Evolutionary conservation across 257 asterid genomes (phyloP).

Genomic region (Solanum lignicaule): DNA sequence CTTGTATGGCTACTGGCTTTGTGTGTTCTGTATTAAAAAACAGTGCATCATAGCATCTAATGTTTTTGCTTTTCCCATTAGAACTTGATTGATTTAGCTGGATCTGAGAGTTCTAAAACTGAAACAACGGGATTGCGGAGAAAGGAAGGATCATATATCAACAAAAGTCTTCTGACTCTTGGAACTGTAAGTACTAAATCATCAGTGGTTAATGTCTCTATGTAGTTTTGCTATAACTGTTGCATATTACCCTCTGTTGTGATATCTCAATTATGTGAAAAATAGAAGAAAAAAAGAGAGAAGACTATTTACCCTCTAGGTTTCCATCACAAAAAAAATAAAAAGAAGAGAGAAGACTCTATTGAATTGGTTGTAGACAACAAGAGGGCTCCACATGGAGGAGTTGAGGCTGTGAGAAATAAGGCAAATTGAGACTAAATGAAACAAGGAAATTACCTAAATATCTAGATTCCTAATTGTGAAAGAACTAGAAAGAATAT

Average conservation of each 20-base stretch:
- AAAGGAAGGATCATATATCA: constrained; percentile 96
- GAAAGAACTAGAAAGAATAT: neutral
- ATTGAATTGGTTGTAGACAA: neutral
- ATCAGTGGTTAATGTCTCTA: neutral
- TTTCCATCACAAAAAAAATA: neutral
- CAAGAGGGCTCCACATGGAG: neutral
- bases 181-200: constrained; percentile 69
- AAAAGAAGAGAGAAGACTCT: neutral
- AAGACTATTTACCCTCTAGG: neutral
- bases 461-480: neutral
- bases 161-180: constrained; percentile 94
- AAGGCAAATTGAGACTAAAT: neutral
- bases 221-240: neutral
- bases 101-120: constrained; percentile 95
- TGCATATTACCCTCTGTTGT: neutral
- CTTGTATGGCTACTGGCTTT: constrained; percentile 43
- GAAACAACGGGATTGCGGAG: constrained; percentile 92
- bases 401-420: neutral
- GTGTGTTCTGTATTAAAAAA: neutral
- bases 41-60: neutral
- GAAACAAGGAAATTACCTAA: neutral
- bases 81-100: constrained; percentile 95
- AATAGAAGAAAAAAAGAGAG: neutral
- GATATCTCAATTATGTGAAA: neutral
- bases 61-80: constrained; percentile 20